phyloP scores from a whole-genome alignment of 169 alveolate species.

The Plasmodium knowlesi region DNA sequence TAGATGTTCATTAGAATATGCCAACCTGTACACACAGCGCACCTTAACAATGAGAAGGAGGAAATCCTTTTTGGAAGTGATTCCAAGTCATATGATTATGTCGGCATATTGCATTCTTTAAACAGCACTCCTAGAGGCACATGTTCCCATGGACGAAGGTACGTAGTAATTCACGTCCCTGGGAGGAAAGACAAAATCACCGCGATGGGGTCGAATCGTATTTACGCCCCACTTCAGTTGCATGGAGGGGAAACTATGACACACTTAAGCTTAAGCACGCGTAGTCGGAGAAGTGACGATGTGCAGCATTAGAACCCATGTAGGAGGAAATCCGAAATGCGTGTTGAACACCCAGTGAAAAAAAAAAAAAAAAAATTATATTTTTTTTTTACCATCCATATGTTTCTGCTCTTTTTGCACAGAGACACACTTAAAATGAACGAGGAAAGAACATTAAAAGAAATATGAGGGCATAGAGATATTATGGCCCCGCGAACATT shows the following conservation, averaged over 20 bases:
- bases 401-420: not conserved
- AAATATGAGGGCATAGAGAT: not conserved
- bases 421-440: not conserved
- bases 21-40: not conserved
- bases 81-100: not conserved
- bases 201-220: not conserved
- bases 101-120: not conserved
- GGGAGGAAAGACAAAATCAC: not conserved
- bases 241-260: not conserved
- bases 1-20: not conserved
- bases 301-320: not conserved
- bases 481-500: not conserved
- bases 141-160: not conserved
- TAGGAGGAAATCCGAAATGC: not conserved
- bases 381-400: not conserved
- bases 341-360: not conserved
- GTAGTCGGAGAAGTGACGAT: not conserved
- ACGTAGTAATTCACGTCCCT: not conserved
- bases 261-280: not conserved
- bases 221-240: not conserved
- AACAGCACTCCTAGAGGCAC: not conserved
- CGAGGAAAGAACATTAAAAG: not conserved
- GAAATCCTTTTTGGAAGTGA: not conserved
- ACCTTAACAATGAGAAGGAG: not conserved
- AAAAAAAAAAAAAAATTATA: not conserved